Percentiles rank a stretch among this genome's conserved stretches.
Conservation (phyloP, 179 eudicot genomes). For the Nepenthes alata region DNA sequence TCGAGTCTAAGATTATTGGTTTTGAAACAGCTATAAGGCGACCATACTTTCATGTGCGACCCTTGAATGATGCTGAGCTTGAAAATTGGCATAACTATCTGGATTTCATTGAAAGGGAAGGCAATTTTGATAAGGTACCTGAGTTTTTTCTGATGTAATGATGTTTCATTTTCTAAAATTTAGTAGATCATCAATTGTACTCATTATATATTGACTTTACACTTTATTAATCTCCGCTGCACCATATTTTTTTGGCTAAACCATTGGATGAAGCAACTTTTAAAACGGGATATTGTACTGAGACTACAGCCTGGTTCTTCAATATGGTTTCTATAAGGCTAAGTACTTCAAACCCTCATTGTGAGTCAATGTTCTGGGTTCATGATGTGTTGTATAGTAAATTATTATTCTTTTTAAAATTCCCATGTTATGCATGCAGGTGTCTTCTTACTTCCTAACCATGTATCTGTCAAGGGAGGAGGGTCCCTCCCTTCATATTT, state of each 20-base stretch:
- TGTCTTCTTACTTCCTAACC: slow-evolving; percentile 92
- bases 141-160: slow-evolving; percentile 16
- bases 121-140: slow-evolving; percentile 83
- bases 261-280: slow-evolving; percentile 95
- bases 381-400: slow-evolving; percentile 63
- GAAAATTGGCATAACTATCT: slow-evolving; percentile 96
- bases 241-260: slow-evolving; percentile 96
- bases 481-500: slow-evolving; percentile 86
- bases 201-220: slow-evolving; percentile 73
- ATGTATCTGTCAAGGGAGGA: slow-evolving; percentile 98
- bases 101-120: slow-evolving; percentile 77
- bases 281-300: slow-evolving; percentile 93
- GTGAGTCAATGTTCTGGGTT: slow-evolving; percentile 99
- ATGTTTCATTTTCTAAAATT: slow-evolving; percentile 18
- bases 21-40: slow-evolving; percentile 93
- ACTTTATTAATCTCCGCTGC: slow-evolving; percentile 95
- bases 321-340: slow-evolving; percentile 97
- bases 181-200: slow-evolving; percentile 68
- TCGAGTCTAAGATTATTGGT: slow-evolving; percentile 83
- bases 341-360: slow-evolving; percentile 99
- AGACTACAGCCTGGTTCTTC: slow-evolving; percentile 87
- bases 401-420: slow-evolving; percentile 38
- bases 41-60: slow-evolving; percentile 94
- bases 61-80: slow-evolving; percentile 78
- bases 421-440: slow-evolving; percentile 99